These are phyloP conservation scores for Ilyonectria sp. DNA, from an alignment of 2,329 filamentous ascomycete genomes.

Conservation along the genomic window DNA sequence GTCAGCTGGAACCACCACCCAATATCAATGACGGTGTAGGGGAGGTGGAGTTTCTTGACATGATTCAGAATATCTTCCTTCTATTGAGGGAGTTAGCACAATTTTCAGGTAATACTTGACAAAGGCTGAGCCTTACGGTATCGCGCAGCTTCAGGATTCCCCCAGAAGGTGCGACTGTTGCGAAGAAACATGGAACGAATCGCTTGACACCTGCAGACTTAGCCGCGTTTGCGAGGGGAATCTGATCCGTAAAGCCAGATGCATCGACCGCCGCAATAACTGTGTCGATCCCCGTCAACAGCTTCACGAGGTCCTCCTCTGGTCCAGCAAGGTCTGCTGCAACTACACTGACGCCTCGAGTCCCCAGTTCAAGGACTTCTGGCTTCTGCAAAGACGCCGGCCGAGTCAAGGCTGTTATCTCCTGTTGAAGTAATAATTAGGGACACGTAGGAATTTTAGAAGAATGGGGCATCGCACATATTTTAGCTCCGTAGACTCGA, in stretches of 20 bases:
- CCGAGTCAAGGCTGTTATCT: slow-evolving; percentile 17
- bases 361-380: neutral
- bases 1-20: slow-evolving; percentile 70
- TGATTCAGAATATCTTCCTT: slow-evolving; percentile 68
- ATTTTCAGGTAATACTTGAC: neutral
- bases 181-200: slow-evolving; percentile 15
- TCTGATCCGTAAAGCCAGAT: neutral
- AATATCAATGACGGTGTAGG: slow-evolving; percentile 70
- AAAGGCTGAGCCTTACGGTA: neutral
- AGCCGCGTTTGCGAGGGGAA: slow-evolving; percentile 10
- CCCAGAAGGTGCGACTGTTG: neutral
- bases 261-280: slow-evolving; percentile 2
- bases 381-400: slow-evolving; percentile 10
- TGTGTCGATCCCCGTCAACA: slow-evolving; percentile 13
- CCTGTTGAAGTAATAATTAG: neutral
- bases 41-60: slow-evolving; percentile 62
- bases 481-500: neutral
- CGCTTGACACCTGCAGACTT: slow-evolving; percentile 15
- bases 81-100: slow-evolving; percentile 6
- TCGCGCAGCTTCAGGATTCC: slow-evolving; percentile 17
- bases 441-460: neutral
- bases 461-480: neutral
- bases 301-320: slow-evolving; percentile 1
- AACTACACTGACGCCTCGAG: slow-evolving; percentile 1
- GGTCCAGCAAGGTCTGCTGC: slow-evolving; percentile 3